Evolutionary conservation across 345 rosid genomes (phyloP).

Genomic region (Camelina hispida): DNA sequence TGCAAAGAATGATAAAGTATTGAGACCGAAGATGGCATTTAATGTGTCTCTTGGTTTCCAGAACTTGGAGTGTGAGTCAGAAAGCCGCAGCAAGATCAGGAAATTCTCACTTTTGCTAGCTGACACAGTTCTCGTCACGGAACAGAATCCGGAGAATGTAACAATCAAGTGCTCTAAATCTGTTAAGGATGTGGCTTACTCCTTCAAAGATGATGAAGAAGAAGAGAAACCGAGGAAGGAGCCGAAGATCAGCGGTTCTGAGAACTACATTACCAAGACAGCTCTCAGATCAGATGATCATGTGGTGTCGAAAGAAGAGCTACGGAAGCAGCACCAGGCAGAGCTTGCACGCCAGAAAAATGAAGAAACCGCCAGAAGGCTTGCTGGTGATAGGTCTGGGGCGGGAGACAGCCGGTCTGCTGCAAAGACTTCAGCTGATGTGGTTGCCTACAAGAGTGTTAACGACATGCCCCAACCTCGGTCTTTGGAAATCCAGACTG

Average conservation of each 20-base stretch:
- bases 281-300: slow-evolving; percentile 88
- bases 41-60: slow-evolving; percentile 92
- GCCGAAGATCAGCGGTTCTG: slow-evolving; percentile 51
- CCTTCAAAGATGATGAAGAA: slow-evolving; percentile 87
- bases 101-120: slow-evolving; percentile 79
- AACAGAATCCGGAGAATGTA: slow-evolving; percentile 58
- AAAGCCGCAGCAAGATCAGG: slow-evolving; percentile 68
- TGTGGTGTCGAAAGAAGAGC: slow-evolving; percentile 92
- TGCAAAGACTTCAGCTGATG: slow-evolving; percentile 66
- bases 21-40: slow-evolving; percentile 75
- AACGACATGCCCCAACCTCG: slow-evolving; percentile 81
- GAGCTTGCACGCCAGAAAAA: slow-evolving; percentile 98
- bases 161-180: slow-evolving; percentile 88
- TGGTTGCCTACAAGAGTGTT: slow-evolving; percentile 83
- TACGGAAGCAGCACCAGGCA: slow-evolving; percentile 96
- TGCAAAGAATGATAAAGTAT: slow-evolving; percentile 70
- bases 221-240: slow-evolving; percentile 58
- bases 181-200: slow-evolving; percentile 84
- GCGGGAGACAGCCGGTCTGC: slow-evolving; percentile 64
- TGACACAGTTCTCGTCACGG: slow-evolving; percentile 82
- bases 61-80: slow-evolving; percentile 66
- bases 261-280: slow-evolving; percentile 63
- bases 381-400: slow-evolving; percentile 76
- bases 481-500: slow-evolving; percentile 80
- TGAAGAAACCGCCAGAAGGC: slow-evolving; percentile 95